Percentiles rank a stretch among this genome's conserved stretches.
Evolutionary conservation across 1,284 basidiomycete genomes (phyloP).

Genomic region (Ceratobasidium theobromae): DNA sequence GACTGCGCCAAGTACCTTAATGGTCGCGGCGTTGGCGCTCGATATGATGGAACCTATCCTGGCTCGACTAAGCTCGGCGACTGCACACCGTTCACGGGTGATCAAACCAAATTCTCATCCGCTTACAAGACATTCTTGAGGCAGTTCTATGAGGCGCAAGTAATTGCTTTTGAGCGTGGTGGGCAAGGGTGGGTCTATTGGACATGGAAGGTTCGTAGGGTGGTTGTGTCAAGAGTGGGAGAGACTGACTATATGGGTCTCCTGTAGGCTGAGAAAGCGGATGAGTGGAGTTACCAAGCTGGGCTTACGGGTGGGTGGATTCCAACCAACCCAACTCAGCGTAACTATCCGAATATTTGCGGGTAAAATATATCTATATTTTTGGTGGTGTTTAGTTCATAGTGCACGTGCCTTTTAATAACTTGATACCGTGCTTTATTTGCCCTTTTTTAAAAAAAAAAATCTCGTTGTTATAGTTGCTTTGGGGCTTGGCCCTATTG

Average conservation of each 20-base stretch:
- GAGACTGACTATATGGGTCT: no score
- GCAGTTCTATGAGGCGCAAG: slow-evolving; percentile 83
- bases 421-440: no score
- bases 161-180: slow-evolving; percentile 37
- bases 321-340: slow-evolving; percentile 59
- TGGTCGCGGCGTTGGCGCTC: slow-evolving; percentile 52
- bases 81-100: slow-evolving; percentile 73
- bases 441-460: no score
- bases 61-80: slow-evolving; percentile 68
- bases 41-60: slow-evolving; percentile 77
- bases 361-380: no score
- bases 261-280: slow-evolving; percentile 68
- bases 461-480: no score
- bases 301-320: slow-evolving; percentile 84
- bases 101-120: slow-evolving; percentile 66
- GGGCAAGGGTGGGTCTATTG: slow-evolving; percentile 71
- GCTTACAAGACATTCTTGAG: slow-evolving; percentile 83
- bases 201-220: slow-evolving; percentile 79
- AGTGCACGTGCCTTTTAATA: no score
- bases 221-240: no score
- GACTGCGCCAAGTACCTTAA: slow-evolving; percentile 76
- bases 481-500: no score
- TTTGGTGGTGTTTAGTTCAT: no score
- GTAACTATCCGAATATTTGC: slow-evolving; percentile 56
- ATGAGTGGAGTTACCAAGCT: slow-evolving; percentile 63